Percentiles rank a stretch among this genome's conserved stretches.
phyloP scores from a whole-genome alignment of 164 flowering plant genomes.

The Echeveria elegans region DNA sequence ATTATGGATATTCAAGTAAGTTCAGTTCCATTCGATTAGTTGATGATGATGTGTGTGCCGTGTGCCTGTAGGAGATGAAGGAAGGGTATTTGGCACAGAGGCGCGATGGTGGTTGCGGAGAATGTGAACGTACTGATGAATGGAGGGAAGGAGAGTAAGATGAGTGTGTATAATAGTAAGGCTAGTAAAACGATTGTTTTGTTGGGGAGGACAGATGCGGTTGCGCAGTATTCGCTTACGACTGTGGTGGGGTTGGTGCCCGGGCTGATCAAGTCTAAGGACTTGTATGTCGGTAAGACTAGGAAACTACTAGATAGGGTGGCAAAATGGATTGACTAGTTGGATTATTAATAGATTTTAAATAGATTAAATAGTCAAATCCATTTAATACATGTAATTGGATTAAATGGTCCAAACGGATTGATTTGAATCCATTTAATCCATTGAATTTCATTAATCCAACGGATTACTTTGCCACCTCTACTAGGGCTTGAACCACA shows the following conservation, averaged over 20 bases:
- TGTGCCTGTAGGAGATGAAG: conserved; percentile 46
- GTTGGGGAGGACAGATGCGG: conserved; percentile 70
- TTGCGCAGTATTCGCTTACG: conserved; percentile 51
- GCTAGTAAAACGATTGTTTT: conserved; percentile 46
- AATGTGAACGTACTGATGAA: conserved; percentile 53
- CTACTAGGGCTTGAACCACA: neutral
- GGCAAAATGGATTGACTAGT: no score
- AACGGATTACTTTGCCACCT: no score
- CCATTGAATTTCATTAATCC: no score
- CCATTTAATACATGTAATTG: no score
- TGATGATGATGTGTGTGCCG: neutral
- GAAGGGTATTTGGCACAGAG: conserved; percentile 69
- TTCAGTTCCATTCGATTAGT: neutral
- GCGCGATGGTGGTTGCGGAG: conserved; percentile 46
- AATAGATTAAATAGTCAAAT: no score
- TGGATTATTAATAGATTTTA: no score
- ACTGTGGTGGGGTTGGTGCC: conserved; percentile 58
- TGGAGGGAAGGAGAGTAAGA: conserved; percentile 44
- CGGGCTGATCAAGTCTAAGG: conserved; percentile 70
- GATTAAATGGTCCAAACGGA: no score
- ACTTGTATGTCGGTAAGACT: conserved; percentile 68
- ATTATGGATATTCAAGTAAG: conserved; percentile 64
- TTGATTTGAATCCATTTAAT: no score
- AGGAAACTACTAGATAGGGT: conserved; percentile 58
- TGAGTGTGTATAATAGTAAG: conserved; percentile 44